These are phyloP conservation scores for Sarcodon sp. DNA, from an alignment of 768 basidiomycete genomes.

Conservation along the genomic window DNA sequence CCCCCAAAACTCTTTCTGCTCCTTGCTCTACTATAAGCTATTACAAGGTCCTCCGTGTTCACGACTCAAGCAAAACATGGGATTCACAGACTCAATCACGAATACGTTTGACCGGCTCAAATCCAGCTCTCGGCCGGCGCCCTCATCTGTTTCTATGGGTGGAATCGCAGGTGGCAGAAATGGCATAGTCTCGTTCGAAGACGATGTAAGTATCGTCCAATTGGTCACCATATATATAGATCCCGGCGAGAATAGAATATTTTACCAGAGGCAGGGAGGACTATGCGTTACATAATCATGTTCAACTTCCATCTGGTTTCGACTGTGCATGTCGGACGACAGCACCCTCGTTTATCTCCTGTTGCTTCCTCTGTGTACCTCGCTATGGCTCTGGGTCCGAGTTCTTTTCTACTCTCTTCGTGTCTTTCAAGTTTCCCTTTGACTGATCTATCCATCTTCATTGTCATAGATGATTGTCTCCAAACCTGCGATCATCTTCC, in stretches of 20 bases:
- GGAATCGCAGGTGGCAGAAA: constrained; percentile 51
- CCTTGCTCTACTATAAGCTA: too few species aligned
- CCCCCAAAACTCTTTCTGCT: not conserved
- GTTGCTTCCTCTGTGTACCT: constrained; percentile 50
- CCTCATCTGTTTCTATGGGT: constrained; percentile 27
- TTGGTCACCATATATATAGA: constrained; percentile 1
- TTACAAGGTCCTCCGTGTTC: not conserved
- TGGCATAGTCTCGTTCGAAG: constrained; percentile 43
- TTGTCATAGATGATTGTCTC: constrained; percentile 69
- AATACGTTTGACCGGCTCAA: not conserved
- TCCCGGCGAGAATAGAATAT: not conserved
- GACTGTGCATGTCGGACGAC: constrained; percentile 8
- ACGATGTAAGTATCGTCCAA: constrained; percentile 46
- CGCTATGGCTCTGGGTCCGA: constrained; percentile 58
- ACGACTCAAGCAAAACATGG: not conserved
- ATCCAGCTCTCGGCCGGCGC: constrained; percentile 6
- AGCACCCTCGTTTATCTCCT: constrained; percentile 47
- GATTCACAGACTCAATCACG: not conserved
- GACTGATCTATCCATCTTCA: not conserved
- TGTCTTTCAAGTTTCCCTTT: constrained; percentile 10
- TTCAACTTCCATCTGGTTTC: constrained; percentile 20
- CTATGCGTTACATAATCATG: constrained; percentile 31
- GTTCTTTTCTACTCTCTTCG: constrained; percentile 4
- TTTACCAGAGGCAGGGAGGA: not conserved
- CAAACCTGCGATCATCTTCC: constrained; percentile 69